A percentile compares a stretch with the other conserved stretches of the same genome.
These are phyloP conservation scores for Pseudocercospora fuligena DNA, from an alignment of 2,329 filamentous ascomycete genomes.

Conservation along the genomic window DNA sequence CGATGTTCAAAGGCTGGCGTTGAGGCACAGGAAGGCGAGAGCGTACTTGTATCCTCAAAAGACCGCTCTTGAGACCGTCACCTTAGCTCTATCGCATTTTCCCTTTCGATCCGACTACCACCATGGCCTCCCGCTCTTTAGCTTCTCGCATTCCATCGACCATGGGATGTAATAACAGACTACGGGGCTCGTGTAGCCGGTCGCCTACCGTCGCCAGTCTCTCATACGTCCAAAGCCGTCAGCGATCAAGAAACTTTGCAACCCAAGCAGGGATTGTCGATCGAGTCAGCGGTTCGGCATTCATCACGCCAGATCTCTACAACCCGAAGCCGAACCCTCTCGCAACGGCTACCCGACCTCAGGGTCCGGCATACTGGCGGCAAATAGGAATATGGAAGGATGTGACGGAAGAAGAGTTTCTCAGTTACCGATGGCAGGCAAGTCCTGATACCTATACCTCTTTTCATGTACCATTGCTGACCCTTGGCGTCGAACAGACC, in stretches of 20 bases:
- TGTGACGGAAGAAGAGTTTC: constrained; percentile 54
- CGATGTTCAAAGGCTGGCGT: constrained; percentile 8
- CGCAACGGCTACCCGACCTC: background rate
- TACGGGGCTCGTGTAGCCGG: background rate
- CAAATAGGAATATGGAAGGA: constrained; percentile 51
- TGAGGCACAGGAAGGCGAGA: constrained; percentile 1
- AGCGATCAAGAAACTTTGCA: constrained; percentile 10
- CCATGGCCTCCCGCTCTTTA: background rate
- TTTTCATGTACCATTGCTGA: constrained; percentile 5
- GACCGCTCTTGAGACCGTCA: background rate
- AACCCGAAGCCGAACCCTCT: constrained; percentile 1
- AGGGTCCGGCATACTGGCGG: constrained; percentile 26
- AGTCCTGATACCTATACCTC: constrained; percentile 34
- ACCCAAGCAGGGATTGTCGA: constrained; percentile 16
- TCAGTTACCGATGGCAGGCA: constrained; percentile 62
- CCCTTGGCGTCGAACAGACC: constrained; percentile 41
- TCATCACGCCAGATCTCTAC: constrained; percentile 18
- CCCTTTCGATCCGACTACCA: background rate
- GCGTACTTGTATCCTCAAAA: constrained; percentile 8
- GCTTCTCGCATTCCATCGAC: background rate
- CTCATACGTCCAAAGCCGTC: background rate
- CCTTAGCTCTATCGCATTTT: constrained; percentile 1
- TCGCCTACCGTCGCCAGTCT: background rate
- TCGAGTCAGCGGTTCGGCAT: constrained; percentile 14
- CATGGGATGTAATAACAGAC: background rate